Conservation (phyloP, 192 early-diverging fungal genomes). For the Linnemannia zychae region DNA sequence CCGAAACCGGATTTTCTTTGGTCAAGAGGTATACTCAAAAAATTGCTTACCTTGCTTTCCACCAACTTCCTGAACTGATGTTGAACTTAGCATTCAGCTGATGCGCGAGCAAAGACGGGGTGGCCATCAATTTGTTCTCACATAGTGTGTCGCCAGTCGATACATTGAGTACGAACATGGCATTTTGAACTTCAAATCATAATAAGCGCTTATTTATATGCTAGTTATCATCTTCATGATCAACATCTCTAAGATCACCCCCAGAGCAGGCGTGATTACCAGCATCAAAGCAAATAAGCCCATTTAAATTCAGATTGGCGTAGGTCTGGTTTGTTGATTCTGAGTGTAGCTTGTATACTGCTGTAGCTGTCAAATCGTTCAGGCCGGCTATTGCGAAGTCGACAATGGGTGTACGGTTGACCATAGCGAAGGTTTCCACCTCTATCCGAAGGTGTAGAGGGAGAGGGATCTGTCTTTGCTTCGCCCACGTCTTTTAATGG, state of each 20-base stretch:
- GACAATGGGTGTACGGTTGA: neutral
- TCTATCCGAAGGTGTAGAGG: no score
- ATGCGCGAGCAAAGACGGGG: neutral
- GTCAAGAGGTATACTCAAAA: slow-evolving; percentile 5
- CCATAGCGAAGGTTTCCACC: neutral
- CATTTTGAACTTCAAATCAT: neutral
- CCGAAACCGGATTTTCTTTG: slow-evolving; percentile 1
- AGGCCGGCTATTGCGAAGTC: neutral
- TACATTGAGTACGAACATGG: neutral
- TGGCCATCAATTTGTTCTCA: neutral
- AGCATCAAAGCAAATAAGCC: neutral
- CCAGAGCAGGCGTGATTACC: neutral
- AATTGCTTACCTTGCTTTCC: neutral
- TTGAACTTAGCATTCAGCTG: neutral
- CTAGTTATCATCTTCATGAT: neutral
- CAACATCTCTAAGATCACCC: neutral
- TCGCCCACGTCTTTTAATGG: no score
- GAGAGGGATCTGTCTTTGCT: no score
- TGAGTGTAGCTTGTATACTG: neutral
- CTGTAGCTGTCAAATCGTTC: neutral
- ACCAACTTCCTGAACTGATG: neutral
- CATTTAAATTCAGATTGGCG: neutral
- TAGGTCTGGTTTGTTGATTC: neutral
- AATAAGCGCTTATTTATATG: neutral
- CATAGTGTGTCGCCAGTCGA: no score